Evolutionary conservation across 1,284 basidiomycete species (phyloP), one percentile per base, ranked within the genome.

Genomic region (Puccinia novopanici): DNA sequence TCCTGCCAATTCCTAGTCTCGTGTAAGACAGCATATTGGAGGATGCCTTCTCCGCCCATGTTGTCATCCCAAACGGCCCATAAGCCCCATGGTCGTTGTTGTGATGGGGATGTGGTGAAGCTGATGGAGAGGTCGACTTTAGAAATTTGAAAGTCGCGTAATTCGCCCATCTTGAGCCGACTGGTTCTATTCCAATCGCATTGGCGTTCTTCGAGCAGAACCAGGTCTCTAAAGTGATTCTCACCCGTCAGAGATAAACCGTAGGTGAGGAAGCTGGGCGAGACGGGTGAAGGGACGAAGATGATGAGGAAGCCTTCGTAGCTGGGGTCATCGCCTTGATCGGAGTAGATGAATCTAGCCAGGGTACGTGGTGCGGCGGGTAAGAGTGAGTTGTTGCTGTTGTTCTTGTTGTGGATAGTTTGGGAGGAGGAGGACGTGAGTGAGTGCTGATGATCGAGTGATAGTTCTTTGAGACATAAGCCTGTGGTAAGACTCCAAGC

Each of bases 401-500:
- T 45, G 30, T 37, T 50, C 24, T 67, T 45, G 34, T 45, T 22
- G 50, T 6, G 10, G 45, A 22, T 19, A 12, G 8, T 42, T n/a
- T 24, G 22, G 42, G 10, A 37, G 59, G 13, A 19, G 37, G 65
- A 40, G 22, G 52, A 24, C 2, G 8, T 57, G 24, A 61, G 40
- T 37, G 59, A 57, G 22, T 24, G 52, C 15, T 42, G 27, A n/a
- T n/a, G n/a, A n/a, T n/a, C n/a, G 24, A 80, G 37, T 40, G 78
- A 57, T 45, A 74, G 59, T 67, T 80, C 78, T 55, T 84, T 84
- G 30, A 87, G 82, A 77, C 85, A 86, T 2, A 83, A 68, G 6
- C 87, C 87, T 0, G 84, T 85, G 0, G 83, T 82, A 10, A 85
- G 79, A 68, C 83, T 91, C 94, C 94, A 98, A 59, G 92, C 88